Evolutionary conservation across 768 basidiomycete genomes (phyloP), one percentile per base, ranked within the genome.

Genomic region (Melanogaster broomeanus): DNA sequence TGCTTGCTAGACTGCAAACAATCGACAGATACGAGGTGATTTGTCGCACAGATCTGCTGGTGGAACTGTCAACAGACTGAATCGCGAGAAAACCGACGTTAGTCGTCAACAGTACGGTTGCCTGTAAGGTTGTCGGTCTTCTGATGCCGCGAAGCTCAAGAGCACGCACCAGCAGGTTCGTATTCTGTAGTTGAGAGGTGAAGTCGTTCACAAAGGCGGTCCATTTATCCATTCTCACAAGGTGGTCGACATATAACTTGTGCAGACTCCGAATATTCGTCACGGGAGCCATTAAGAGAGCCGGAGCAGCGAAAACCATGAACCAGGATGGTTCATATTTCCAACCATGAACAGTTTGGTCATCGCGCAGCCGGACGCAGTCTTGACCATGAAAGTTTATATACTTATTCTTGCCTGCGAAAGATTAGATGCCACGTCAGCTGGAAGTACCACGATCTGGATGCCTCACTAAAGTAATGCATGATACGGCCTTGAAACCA

Each of bases 31-130:
- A 77, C 49, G 69, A 71, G 9, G 70, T 58, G 12, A 75, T 65
- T 42, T 76, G 74, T 0, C 65, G 61, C 0, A 61, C 39, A 3
- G 56, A 66, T 16, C 68, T 63, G 39, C 22, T 40, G 9, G 27
- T 28, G 19, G 2, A 16, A 30, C 42, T 38, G 13, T 53, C 74
- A 40, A 77, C 71, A 28, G 67, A 68, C n/a, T 74, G 75, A 27
- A 83, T 81, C 12, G 78, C 75, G 11, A 84, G 62, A 58, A 82
- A 81, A 0, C 76, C 76, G 1, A 84, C 76, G 46, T 82, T 81
- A 2, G 77, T 77, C 22, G 74, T 75, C 8, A 83, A 61, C 27
- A 83, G 62, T 7, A 82, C 77, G 2, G 77, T 78, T 1, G 72
- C 73, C 80, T 82, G 28, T 37, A 24, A 18, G 34, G 27, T 16